phyloP scores from a whole-genome alignment of 768 basidiomycete species.

The Rhodotorula diobovata region DNA sequence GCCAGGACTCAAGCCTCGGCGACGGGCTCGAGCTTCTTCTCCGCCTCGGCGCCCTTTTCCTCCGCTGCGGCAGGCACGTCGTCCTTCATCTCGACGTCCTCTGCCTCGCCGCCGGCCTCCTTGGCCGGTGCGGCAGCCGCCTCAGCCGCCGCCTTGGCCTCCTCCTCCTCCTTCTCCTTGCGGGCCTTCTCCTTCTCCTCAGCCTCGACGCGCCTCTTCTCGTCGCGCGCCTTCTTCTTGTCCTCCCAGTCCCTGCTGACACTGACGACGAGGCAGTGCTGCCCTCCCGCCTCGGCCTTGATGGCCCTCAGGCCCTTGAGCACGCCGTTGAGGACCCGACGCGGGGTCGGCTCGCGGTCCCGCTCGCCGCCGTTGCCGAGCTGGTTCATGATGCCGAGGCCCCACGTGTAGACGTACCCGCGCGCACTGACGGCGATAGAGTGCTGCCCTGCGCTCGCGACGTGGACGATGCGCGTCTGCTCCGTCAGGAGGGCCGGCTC shows the following conservation, averaged over 20 bases:
- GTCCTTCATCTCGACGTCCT: background rate
- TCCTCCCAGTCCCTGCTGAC: constrained; percentile 20
- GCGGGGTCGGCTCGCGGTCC: constrained; percentile 45
- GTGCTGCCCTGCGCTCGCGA: constrained; percentile 49
- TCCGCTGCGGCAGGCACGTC: background rate
- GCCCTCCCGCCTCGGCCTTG: constrained; percentile 47
- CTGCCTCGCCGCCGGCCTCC: background rate
- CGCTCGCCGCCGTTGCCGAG: constrained; percentile 50
- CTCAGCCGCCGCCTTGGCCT: background rate
- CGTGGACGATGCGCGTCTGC: constrained; percentile 47
- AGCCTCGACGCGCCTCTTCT: background rate
- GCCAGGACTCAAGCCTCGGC: background rate
- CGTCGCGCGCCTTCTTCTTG: background rate
- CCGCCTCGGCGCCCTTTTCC: background rate
- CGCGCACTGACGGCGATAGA: constrained; percentile 49
- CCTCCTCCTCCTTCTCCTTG: background rate
- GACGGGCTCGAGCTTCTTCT: background rate
- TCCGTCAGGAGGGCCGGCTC: constrained; percentile 28
- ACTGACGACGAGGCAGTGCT: constrained; percentile 46
- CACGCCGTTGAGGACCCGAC: constrained; percentile 38
- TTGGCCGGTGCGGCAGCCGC: background rate
- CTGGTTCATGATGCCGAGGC: constrained; percentile 48
- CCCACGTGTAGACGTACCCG: constrained; percentile 52
- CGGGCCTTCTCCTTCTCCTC: background rate
- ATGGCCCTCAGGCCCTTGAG: constrained; percentile 43